phyloP scores from a whole-genome alignment of 2,329 filamentous ascomycete species.

The Aspergillus costaricaensis region DNA sequence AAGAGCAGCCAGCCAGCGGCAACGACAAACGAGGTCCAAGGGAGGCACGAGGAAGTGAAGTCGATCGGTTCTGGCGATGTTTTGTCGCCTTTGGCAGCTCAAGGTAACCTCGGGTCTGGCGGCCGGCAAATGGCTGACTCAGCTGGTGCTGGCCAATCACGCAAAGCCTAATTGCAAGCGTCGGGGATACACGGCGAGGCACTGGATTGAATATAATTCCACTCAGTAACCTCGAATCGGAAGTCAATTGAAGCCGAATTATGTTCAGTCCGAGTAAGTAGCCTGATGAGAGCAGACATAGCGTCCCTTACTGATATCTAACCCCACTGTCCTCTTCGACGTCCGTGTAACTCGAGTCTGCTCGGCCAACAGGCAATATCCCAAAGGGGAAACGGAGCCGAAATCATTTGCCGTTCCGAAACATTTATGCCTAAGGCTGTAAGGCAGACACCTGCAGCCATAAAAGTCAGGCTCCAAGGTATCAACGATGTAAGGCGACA shows the following conservation, averaged over 20 bases:
- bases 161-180: constrained; percentile 37
- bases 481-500: background rate
- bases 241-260: background rate
- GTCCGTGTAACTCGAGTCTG: constrained; percentile 2
- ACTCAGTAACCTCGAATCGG: background rate
- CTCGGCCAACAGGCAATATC: constrained; percentile 1
- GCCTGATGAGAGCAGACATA: too few species aligned
- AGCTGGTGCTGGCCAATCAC: constrained; percentile 33
- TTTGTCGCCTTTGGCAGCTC: constrained; percentile 24
- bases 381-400: constrained; percentile 21
- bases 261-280: too few species aligned
- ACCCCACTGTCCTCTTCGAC: background rate
- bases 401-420: constrained; percentile 11
- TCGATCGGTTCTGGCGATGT: constrained; percentile 22
- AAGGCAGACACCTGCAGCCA: background rate
- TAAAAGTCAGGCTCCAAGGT: background rate
- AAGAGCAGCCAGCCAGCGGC: constrained; percentile 24
- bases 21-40: constrained; percentile 22
- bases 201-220: constrained; percentile 17
- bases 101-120: constrained; percentile 41
- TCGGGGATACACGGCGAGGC: constrained; percentile 41
- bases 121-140: constrained; percentile 36
- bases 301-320: background rate
- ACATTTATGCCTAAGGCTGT: constrained; percentile 9
- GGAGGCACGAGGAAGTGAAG: constrained; percentile 17